A percentile compares a stretch with the other conserved stretches of the same genome.
phyloP scores from a whole-genome alignment of 139 green algal genomes.

The Chlorella sp. region DNA sequence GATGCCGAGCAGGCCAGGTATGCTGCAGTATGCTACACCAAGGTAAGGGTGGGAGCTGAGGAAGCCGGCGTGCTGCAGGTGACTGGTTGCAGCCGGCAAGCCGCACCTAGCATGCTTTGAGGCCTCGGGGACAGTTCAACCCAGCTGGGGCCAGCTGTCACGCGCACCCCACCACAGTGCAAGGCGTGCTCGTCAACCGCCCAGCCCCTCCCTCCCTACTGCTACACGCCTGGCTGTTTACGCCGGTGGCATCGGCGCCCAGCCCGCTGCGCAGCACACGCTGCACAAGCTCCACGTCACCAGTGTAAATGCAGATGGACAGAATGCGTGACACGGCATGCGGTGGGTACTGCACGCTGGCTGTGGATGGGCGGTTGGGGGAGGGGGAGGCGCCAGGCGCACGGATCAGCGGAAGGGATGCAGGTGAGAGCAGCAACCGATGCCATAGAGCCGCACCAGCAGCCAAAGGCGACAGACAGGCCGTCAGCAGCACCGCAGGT shows the following conservation, averaged over 20 bases:
- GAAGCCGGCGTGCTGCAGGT: background rate
- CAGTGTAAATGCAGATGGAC: background rate
- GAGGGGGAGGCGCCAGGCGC: no score
- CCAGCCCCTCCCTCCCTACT: no score
- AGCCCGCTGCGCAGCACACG: conserved; percentile 8
- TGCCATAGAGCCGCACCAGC: no score
- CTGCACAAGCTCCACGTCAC: conserved; percentile 5
- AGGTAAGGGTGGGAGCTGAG: no score
- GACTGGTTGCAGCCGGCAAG: background rate
- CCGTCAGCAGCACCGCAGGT: background rate
- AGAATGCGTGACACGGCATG: conserved; percentile 10
- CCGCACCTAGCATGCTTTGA: background rate
- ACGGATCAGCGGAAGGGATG: background rate
- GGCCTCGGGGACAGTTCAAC: no score
- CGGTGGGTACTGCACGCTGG: background rate
- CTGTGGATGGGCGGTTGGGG: background rate
- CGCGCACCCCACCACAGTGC: background rate
- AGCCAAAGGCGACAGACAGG: background rate
- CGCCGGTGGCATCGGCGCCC: background rate
- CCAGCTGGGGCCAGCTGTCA: no score
- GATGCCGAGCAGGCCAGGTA: background rate
- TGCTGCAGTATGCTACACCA: no score
- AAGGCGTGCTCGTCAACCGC: background rate
- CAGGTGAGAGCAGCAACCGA: background rate
- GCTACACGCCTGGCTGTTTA: conserved; percentile 15